Evolutionary conservation across 306 rosid species (phyloP).

Genomic region (Vicia sativa): DNA sequence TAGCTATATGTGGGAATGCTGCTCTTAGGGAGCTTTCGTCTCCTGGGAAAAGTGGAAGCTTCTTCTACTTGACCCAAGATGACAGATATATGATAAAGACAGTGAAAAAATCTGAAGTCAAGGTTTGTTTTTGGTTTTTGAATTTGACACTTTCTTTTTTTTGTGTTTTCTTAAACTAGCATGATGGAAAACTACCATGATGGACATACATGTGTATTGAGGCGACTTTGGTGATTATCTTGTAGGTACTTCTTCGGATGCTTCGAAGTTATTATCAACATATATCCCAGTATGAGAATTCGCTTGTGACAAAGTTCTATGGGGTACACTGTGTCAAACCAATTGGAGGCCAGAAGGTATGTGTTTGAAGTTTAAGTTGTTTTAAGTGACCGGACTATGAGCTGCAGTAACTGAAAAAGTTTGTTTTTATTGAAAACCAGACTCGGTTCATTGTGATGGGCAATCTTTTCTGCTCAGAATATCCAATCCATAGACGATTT

Average conservation of each 20-base stretch:
- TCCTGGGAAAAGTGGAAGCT: constrained; percentile 96
- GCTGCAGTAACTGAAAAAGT: constrained; percentile 8
- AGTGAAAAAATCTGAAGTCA: constrained; percentile 95
- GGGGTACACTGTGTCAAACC: constrained; percentile 99
- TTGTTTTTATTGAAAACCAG: constrained; percentile 51
- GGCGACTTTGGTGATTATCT: constrained; percentile 29
- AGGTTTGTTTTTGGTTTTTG: constrained; percentile 55
- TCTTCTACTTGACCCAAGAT: constrained; percentile 91
- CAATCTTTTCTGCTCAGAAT: constrained; percentile 95
- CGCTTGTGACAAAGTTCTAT: constrained; percentile 88
- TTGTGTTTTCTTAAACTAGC: neutral
- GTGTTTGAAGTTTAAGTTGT: constrained; percentile 21
- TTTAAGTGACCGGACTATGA: constrained; percentile 7
- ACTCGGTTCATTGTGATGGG: constrained; percentile 99
- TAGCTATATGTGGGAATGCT: constrained; percentile 87
- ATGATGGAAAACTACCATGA: neutral
- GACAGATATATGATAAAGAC: constrained; percentile 96
- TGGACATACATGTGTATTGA: constrained; percentile 3
- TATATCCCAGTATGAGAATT: constrained; percentile 66
- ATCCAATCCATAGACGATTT: constrained; percentile 86
- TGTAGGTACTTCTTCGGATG: constrained; percentile 94
- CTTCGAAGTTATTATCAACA: constrained; percentile 81
- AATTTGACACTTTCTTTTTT: neutral
- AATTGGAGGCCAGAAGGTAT: constrained; percentile 90
- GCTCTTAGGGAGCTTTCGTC: constrained; percentile 96